Percentiles rank a stretch among this genome's conserved stretches.
Conservation (phyloP, 1,284 basidiomycete genomes). For the Stygiomarasmius scandens region DNA sequence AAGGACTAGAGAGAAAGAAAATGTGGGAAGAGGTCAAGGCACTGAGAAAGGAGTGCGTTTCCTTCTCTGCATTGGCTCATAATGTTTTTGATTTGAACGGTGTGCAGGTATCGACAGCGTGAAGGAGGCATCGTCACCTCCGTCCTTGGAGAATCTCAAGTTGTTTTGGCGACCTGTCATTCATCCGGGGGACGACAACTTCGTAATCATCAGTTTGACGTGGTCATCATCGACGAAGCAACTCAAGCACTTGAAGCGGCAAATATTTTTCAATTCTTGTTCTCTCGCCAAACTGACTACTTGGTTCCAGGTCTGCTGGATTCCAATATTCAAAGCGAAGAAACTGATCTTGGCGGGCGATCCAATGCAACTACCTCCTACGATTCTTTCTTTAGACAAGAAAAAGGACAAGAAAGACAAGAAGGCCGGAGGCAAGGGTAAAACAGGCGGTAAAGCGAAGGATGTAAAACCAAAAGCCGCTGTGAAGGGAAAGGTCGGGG, state of each 20-base stretch:
- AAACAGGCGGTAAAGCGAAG: conserved; percentile 22
- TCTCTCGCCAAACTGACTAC: conserved; percentile 6
- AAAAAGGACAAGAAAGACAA: conserved; percentile 31
- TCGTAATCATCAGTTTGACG: conserved; percentile 79
- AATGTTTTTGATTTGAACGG: conserved; percentile 1
- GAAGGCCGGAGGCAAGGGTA: conserved; percentile 19
- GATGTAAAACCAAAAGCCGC: conserved; percentile 18
- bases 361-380: conserved; percentile 92
- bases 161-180: conserved; percentile 93
- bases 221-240: conserved; percentile 94
- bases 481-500: not conserved
- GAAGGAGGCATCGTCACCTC: conserved; percentile 82
- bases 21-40: conserved; percentile 92
- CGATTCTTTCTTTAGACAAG: conserved; percentile 71
- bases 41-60: conserved; percentile 83
- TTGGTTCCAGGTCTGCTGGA: conserved; percentile 81
- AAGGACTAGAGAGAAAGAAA: conserved; percentile 81
- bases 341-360: conserved; percentile 91
- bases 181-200: conserved; percentile 84
- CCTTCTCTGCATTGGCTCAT: not conserved
- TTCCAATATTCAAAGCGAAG: conserved; percentile 88
- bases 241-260: conserved; percentile 96
- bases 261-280: conserved; percentile 20
- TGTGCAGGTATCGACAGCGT: conserved; percentile 77
- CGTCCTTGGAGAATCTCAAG: conserved; percentile 79